These are phyloP conservation scores for Hansenula sp. DNA, from an alignment of 1,139 yeast species.

Conservation along the genomic window DNA sequence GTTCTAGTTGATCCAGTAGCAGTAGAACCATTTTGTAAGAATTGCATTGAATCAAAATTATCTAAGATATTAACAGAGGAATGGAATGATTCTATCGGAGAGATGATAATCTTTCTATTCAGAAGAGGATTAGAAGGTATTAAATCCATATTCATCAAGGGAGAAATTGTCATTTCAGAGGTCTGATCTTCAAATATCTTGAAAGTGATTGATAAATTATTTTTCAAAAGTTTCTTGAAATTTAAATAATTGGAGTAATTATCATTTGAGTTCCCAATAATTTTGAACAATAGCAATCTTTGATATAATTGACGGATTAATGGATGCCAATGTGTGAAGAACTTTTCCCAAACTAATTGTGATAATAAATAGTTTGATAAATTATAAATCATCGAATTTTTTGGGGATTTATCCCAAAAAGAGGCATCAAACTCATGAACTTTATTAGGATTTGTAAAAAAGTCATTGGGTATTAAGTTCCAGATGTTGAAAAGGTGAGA, in stretches of 20 bases:
- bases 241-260: conserved; percentile 3
- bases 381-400: conserved; percentile 11
- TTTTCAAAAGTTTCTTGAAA: conserved; percentile 9
- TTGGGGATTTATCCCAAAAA: conserved; percentile 15
- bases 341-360: conserved; percentile 44
- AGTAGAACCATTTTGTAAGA: not conserved
- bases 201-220: conserved; percentile 11
- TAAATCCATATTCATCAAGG: conserved; percentile 21
- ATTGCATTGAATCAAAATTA: conserved; percentile 1
- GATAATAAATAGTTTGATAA: conserved; percentile 15
- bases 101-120: conserved; percentile 45
- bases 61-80: conserved; percentile 11
- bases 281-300: conserved; percentile 66
- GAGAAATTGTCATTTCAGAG: not conserved
- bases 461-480: conserved; percentile 58
- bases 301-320: conserved; percentile 66
- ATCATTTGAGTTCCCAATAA: conserved; percentile 40
- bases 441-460: conserved; percentile 6
- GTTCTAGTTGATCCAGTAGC: conserved; percentile 3
- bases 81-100: conserved; percentile 28
- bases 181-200: conserved; percentile 3
- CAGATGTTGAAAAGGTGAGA: conserved; percentile 71
- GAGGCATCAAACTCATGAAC: not conserved
- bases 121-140: conserved; percentile 49
- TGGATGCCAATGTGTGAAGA: conserved; percentile 79